These are phyloP conservation scores for Ascocoryne sarcoides DNA, from an alignment of 2,329 filamentous ascomycete species.

Conservation along the genomic window DNA sequence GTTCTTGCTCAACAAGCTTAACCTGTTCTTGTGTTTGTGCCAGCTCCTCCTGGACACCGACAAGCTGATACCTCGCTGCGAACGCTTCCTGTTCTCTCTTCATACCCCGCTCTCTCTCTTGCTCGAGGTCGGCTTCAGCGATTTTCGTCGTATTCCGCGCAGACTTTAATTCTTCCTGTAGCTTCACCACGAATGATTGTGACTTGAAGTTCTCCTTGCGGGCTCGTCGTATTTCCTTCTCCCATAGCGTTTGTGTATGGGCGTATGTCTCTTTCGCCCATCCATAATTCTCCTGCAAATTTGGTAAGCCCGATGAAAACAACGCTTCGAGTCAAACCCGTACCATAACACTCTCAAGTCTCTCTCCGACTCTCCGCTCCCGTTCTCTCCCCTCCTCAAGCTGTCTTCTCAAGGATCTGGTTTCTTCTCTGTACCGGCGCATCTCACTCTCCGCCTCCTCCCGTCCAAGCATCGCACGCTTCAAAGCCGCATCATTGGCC, in stretches of 20 bases:
- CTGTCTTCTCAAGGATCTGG: slow-evolving; percentile 44
- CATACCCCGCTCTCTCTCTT: slow-evolving; percentile 53
- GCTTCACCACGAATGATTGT: slow-evolving; percentile 59
- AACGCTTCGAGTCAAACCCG: slow-evolving; percentile 20
- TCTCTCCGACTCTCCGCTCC: slow-evolving; percentile 57
- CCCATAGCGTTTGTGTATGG: slow-evolving; percentile 59
- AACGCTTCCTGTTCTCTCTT: slow-evolving; percentile 63
- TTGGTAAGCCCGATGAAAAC: slow-evolving; percentile 9
- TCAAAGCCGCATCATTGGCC: slow-evolving; percentile 56
- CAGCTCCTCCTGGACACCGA: slow-evolving; percentile 58
- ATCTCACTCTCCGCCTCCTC: slow-evolving; percentile 66
- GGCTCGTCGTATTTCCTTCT: slow-evolving; percentile 62
- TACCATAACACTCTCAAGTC: slow-evolving; percentile 63
- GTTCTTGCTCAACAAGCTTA: slow-evolving; percentile 62
- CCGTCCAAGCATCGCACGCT: slow-evolving; percentile 56
- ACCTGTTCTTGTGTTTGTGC: slow-evolving; percentile 53
- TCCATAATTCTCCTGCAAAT: slow-evolving; percentile 55
- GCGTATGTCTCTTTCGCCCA: slow-evolving; percentile 61
- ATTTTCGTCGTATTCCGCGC: slow-evolving; percentile 43
- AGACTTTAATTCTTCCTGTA: slow-evolving; percentile 66
- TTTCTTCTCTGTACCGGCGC: slow-evolving; percentile 54
- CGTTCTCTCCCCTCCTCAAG: slow-evolving; percentile 57
- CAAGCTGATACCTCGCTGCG: slow-evolving; percentile 55
- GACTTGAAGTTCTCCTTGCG: slow-evolving; percentile 68
- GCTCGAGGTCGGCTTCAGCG: slow-evolving; percentile 49